Base-by-base conservation (phyloP, 2,329 filamentous ascomycete species). In the Microcyclospora tardicrescens region DNA sequence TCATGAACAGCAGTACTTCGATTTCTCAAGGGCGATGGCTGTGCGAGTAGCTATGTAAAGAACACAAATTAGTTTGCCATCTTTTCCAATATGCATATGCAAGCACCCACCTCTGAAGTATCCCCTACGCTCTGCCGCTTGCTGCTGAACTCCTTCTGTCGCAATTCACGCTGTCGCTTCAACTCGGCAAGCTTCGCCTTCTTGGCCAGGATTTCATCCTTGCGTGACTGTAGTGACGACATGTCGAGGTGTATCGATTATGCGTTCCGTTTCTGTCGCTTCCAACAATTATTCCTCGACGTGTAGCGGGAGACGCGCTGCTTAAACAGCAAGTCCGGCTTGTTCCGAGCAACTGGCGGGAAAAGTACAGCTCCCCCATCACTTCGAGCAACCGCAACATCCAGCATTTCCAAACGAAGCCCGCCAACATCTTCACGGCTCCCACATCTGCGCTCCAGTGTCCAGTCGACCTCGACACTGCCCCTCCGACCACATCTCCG, bases 151-250 rank as follows among this genome's bases (percentile, higher is more conserved):
- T 93, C 84, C 58, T 74, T 83, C 47, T 84, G 76, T 43, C 87
- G 75, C 52, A 89, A 67, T 61, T 93, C 86, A 53, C 91, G 77
- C 66, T 95, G 86, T 45, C 84, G 77, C 68, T 94, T 95, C 49
- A 98, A 74, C 72, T 96, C 91, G 36, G 84, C 87, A 54, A 98
- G 84, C 71, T 91, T 95, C 46, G 87, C 89, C 70, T 84, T 89
- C 68, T 98, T 98, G 51, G 86, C 87, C 53, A 91, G 70, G 52
- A 98, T 94, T 69, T 98, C 91, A 69, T 94, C 86, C 68, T 85
- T 82, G 54, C 87, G 81, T 71, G 87, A 68, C 60, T 77, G 80
- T 14, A 56, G 43, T 24, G 56, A 54, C 24, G 57, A 58, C 53
- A 58, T 58, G 14, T 12, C 40, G 31, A 19, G 10, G 30, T n/a